Evolutionary conservation across 2,329 filamentous ascomycete genomes (phyloP), one percentile per base, ranked within the genome.

Genomic region (Calonectria montana): DNA sequence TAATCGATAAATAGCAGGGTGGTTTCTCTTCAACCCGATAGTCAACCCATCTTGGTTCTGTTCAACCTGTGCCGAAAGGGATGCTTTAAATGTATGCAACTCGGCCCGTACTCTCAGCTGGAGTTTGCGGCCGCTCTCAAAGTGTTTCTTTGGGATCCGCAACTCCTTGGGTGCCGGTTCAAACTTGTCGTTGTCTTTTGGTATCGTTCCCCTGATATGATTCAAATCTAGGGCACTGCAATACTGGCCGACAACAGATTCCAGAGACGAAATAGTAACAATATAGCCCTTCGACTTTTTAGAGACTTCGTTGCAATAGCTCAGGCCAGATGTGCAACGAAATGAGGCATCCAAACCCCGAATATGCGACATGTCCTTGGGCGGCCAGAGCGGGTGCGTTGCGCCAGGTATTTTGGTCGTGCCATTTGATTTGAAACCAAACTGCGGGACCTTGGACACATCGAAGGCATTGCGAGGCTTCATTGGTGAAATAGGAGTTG

Each of bases 351-450:
- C 75, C 41, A 77, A 69, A 7, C 89, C 91, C 67, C 92, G 89
- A 48, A 95, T 83, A 80, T 95, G 93, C 1, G 87, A 83, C 80
- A 90, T 91, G 8, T 87, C 92, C 73, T 88, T 87, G 61, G 90
- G 88, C 43, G 94, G 94, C 92, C 94, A 97, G n/a, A 90, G 86
- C 4, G 94, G 89, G 66, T 94, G 87, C 73, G 86, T 85, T 10
- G 92, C 87, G 2, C 93, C 94, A 0, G 92, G 90, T n/a, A 93
- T 86, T 77, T 90, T 94, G 5, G 90, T 78, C 0, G 90, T 78
- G 0, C 84, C 85, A 3, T 81, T 77, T 5, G 85, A 84, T 67
- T 83, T 87, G 29, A 81, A 77, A 3, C 88, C 87, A 71, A 89
- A 87, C 15, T 84, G 82, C 0, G 86, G 83, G 18, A 83, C 70